A percentile compares a stretch with the other conserved stretches of the same genome.
These are phyloP conservation scores for Thymus mandschuricus DNA, from an alignment of 257 asterid genomes.

Conservation along the genomic window DNA sequence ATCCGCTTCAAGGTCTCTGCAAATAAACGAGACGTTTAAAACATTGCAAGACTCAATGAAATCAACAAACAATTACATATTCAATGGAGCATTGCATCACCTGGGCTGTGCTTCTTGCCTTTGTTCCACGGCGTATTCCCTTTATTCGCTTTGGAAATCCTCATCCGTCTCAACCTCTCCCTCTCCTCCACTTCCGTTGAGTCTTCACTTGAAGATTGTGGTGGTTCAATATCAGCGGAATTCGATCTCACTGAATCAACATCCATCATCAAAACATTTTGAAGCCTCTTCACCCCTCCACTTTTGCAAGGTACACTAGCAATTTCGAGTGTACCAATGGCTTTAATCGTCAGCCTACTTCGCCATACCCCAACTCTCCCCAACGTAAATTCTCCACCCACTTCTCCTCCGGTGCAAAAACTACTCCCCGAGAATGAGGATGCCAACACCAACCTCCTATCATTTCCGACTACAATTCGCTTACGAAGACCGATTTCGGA, in stretches of 20 bases:
- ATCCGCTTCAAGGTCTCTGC: slow-evolving; percentile 87
- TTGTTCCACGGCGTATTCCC: slow-evolving; percentile 97
- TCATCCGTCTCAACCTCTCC: slow-evolving; percentile 85
- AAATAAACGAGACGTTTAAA: slow-evolving; percentile 28
- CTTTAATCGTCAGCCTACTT: slow-evolving; percentile 61
- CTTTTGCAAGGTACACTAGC: slow-evolving; percentile 35
- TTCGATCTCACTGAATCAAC: slow-evolving; percentile 42
- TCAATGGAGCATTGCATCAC: slow-evolving; percentile 37
- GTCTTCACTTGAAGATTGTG: slow-evolving; percentile 52
- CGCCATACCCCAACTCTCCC: slow-evolving; percentile 45
- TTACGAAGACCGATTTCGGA: slow-evolving; percentile 42
- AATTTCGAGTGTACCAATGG: slow-evolving; percentile 71
- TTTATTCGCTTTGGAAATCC: slow-evolving; percentile 92
- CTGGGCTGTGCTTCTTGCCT: slow-evolving; percentile 93
- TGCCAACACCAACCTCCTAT: slow-evolving; percentile 45
- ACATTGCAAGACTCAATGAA: slow-evolving; percentile 13
- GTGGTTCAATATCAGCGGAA: slow-evolving; percentile 36
- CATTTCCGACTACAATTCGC: slow-evolving; percentile 47
- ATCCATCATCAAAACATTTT: slow-evolving; percentile 46
- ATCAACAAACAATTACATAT: not conserved
- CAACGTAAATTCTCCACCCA: slow-evolving; percentile 33
- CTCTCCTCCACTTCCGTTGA: slow-evolving; percentile 56
- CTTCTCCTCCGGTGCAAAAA: slow-evolving; percentile 41
- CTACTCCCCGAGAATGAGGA: slow-evolving; percentile 47
- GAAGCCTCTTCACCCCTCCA: slow-evolving; percentile 39